These are phyloP conservation scores for Mycena crocata DNA, from an alignment of 768 basidiomycete genomes.

Conservation along the genomic window DNA sequence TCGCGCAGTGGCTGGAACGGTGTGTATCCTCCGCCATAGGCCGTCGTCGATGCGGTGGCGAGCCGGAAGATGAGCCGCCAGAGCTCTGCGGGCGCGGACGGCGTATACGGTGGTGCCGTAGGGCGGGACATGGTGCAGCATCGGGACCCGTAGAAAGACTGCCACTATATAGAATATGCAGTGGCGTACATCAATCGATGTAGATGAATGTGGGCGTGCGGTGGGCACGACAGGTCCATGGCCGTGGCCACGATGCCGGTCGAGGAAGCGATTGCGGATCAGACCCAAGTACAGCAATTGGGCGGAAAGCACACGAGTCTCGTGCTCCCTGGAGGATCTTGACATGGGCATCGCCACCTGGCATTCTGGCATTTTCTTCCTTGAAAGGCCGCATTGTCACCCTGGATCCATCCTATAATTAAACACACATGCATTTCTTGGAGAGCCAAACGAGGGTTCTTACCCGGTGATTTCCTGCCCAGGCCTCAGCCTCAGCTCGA, in stretches of 20 bases:
- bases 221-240: neutral
- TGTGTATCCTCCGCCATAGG: neutral
- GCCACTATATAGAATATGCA: neutral
- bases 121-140: neutral
- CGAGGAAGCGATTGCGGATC: neutral
- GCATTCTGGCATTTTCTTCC: no score
- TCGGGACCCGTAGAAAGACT: neutral
- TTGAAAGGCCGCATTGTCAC: no score
- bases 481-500: no score
- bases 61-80: constrained; percentile 14
- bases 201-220: neutral
- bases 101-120: neutral
- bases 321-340: no score
- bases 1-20: constrained; percentile 17
- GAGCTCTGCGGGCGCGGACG: constrained; percentile 16
- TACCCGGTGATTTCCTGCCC: no score
- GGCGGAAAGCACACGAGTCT: no score
- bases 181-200: neutral
- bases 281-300: constrained; percentile 18
- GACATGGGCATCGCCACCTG: no score
- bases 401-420: no score
- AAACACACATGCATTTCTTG: no score
- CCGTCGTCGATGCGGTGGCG: neutral
- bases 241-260: neutral
- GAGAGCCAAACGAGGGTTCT: no score